Evolutionary conservation across 352 stramenopile species (phyloP).

Genomic region (Globisporangium emineosum): DNA sequence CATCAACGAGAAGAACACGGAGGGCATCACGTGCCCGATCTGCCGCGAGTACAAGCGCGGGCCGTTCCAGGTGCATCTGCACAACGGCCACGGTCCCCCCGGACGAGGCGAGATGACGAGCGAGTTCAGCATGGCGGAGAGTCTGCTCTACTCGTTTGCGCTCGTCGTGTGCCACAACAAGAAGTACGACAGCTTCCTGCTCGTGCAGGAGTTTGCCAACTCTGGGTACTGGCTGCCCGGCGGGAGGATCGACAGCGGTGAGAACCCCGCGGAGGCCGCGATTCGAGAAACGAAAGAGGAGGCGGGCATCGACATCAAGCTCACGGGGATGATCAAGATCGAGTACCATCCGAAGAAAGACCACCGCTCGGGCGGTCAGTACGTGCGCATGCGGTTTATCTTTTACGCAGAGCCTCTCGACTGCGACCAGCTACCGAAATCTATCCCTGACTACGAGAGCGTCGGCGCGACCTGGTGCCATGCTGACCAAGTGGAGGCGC

Average conservation of each 20-base stretch:
- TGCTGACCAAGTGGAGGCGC: conserved; percentile 57
- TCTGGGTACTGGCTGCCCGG: conserved; percentile 83
- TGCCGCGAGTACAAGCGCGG: conserved; percentile 59
- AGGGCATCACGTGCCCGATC: conserved; percentile 70
- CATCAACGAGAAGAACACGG: conserved; percentile 83
- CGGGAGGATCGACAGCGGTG: conserved; percentile 71
- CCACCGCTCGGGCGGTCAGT: conserved; percentile 59
- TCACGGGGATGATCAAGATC: conserved; percentile 78
- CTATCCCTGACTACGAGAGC: conserved; percentile 87
- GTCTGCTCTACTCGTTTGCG: conserved; percentile 76
- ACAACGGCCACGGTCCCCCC: conserved; percentile 80
- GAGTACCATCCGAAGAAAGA: conserved; percentile 86
- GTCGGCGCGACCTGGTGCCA: conserved; percentile 75
- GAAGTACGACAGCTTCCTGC: conserved; percentile 78
- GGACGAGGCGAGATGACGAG: conserved; percentile 77
- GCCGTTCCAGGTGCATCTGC: conserved; percentile 82
- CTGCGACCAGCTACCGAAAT: conserved; percentile 77
- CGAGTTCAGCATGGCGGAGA: conserved; percentile 77
- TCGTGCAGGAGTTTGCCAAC: conserved; percentile 86
- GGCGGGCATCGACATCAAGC: conserved; percentile 73
- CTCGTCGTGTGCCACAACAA: conserved; percentile 84
- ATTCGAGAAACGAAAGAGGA: conserved; percentile 88
- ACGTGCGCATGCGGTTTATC: conserved; percentile 86
- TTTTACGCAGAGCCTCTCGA: conserved; percentile 80
- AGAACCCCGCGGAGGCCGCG: conserved; percentile 69